Evolutionary conservation across 768 basidiomycete genomes (phyloP).

Genomic region (Mycena crocata): DNA sequence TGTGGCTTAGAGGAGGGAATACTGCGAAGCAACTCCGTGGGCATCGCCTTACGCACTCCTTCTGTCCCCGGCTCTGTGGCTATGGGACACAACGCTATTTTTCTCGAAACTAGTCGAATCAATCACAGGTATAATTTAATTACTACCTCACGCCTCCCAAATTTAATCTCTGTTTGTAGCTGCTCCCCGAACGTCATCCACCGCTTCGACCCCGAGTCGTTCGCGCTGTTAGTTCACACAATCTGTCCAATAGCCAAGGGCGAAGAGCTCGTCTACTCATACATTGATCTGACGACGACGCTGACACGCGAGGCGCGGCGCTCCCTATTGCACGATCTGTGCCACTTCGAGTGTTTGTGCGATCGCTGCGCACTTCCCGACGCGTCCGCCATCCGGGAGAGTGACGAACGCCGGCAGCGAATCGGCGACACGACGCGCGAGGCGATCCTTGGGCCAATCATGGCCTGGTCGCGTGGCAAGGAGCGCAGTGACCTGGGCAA

Average conservation of each 20-base stretch:
- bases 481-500: constrained; percentile 16
- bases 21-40: constrained; percentile 23
- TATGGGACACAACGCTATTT: constrained; percentile 31
- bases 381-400: constrained; percentile 1
- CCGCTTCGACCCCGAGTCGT: constrained; percentile 30
- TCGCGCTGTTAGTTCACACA: constrained; percentile 25
- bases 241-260: constrained; percentile 29
- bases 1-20: constrained; percentile 26
- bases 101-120: constrained; percentile 24
- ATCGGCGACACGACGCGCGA: constrained; percentile 12
- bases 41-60: constrained; percentile 18
- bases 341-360: constrained; percentile 29
- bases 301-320: constrained; percentile 24
- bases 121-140: constrained; percentile 28
- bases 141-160: neutral
- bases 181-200: constrained; percentile 29
- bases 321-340: neutral
- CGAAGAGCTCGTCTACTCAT: constrained; percentile 28
- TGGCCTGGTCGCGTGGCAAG: constrained; percentile 18
- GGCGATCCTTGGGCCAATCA: constrained; percentile 9
- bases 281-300: constrained; percentile 21
- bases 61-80: constrained; percentile 2
- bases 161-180: constrained; percentile 5
- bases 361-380: constrained; percentile 12
- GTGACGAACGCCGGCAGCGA: constrained; percentile 22